These are phyloP conservation scores for Leucocoprinus birnbaumii DNA, from an alignment of 768 basidiomycete species.

Conservation along the genomic window DNA sequence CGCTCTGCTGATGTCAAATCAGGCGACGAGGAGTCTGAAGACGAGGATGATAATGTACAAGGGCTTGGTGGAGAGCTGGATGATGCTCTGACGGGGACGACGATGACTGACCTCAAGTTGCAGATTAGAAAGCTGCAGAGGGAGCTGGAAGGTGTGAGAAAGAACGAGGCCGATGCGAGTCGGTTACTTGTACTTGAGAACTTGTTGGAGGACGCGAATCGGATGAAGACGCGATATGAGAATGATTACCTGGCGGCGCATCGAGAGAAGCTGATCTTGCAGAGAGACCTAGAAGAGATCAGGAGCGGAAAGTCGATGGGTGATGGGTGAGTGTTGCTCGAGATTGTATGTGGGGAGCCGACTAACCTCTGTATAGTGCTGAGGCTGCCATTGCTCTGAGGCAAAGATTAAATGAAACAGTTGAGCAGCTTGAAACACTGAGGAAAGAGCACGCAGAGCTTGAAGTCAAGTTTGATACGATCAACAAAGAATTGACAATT, in stretches of 20 bases:
- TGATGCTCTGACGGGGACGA: constrained; percentile 77
- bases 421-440: constrained; percentile 73
- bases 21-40: constrained; percentile 35
- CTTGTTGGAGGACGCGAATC: constrained; percentile 85
- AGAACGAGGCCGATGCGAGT: constrained; percentile 75
- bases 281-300: constrained; percentile 86
- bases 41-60: constrained; percentile 37
- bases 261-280: constrained; percentile 75
- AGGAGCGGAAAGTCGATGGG: constrained; percentile 80
- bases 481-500: constrained; percentile 69
- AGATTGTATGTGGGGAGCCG: constrained; percentile 4
- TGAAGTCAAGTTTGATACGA: constrained; percentile 63
- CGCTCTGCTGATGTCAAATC: not conserved
- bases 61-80: constrained; percentile 87
- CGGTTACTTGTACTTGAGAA: constrained; percentile 86
- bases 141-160: constrained; percentile 72
- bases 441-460: constrained; percentile 68
- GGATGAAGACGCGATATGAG: constrained; percentile 89
- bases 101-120: constrained; percentile 90
- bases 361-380: constrained; percentile 41
- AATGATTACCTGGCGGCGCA: constrained; percentile 83
- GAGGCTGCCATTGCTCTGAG: constrained; percentile 89
- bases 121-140: constrained; percentile 79
- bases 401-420: constrained; percentile 82
- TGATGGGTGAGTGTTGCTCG: constrained; percentile 59